phyloP scores from a whole-genome alignment of 306 rosid genomes.

The Castanea crenata region DNA sequence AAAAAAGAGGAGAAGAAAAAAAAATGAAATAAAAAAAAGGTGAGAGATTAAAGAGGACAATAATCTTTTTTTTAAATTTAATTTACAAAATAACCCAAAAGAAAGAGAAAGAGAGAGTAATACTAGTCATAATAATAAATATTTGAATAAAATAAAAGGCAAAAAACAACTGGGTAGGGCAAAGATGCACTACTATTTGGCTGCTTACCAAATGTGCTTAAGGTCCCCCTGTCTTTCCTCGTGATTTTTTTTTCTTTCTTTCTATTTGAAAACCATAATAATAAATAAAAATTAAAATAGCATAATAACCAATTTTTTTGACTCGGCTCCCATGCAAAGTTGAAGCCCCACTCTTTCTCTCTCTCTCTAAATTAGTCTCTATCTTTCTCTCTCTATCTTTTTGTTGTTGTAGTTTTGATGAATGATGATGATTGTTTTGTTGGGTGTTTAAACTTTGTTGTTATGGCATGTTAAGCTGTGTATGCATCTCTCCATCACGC shows the following conservation, averaged over 20 bases:
- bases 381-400: neutral
- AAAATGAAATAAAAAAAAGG: neutral
- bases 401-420: neutral
- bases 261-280: slow-evolving; percentile 1
- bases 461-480: neutral
- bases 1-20: slow-evolving; percentile 22
- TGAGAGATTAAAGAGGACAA: slow-evolving; percentile 54
- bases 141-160: neutral
- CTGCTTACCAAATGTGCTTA: slow-evolving; percentile 42
- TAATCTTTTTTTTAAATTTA: slow-evolving; percentile 25
- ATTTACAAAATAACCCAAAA: slow-evolving; percentile 56
- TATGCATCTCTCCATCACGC: slow-evolving; percentile 53
- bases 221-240: slow-evolving; percentile 28
- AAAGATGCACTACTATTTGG: slow-evolving; percentile 30
- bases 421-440: neutral
- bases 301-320: neutral
- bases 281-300: too few species aligned
- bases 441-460: neutral
- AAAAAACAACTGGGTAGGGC: slow-evolving; percentile 15
- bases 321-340: slow-evolving; percentile 37
- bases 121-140: slow-evolving; percentile 14
- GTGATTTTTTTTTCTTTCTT: slow-evolving; percentile 14
- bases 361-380: neutral
- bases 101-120: slow-evolving; percentile 24
- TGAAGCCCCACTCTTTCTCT: slow-evolving; percentile 14